Conservation (phyloP, 306 rosid genomes). For the Hippophae rhamnoides region DNA sequence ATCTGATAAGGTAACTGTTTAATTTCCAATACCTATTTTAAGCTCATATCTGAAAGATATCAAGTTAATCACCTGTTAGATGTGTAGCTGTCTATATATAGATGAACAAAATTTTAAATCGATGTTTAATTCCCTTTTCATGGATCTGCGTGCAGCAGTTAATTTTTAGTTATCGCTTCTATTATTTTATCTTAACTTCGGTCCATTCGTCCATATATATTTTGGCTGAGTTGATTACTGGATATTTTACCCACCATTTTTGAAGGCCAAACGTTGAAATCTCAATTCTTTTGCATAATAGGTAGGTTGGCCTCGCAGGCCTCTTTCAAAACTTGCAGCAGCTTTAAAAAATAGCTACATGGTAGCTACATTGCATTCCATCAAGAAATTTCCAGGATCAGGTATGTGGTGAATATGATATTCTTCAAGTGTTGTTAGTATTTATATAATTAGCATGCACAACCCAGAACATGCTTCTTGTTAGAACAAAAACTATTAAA, state of each 20-base stretch:
- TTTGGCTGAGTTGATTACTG: constrained; percentile 2
- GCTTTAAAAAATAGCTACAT: constrained; percentile 88
- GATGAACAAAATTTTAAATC: background rate
- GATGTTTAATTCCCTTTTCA: background rate
- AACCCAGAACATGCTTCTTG: constrained; percentile 25
- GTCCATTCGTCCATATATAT: background rate
- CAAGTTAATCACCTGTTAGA: background rate
- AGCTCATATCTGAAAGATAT: background rate
- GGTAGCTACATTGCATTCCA: constrained; percentile 78
- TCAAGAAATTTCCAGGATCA: constrained; percentile 59
- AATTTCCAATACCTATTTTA: background rate
- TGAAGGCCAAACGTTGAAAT: background rate
- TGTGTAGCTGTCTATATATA: background rate
- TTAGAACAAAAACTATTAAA: constrained; percentile 47
- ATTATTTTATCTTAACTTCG: too few species aligned
- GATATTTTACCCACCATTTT: background rate
- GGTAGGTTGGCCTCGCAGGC: constrained; percentile 99
- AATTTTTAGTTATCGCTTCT: too few species aligned
- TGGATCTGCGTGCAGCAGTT: background rate
- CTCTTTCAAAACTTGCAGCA: constrained; percentile 69
- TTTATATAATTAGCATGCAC: constrained; percentile 16
- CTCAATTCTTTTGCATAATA: constrained; percentile 19
- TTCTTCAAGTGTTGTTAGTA: constrained; percentile 17
- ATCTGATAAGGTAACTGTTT: constrained; percentile 62
- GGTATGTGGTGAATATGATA: constrained; percentile 43